Percentiles rank a stretch among this genome's conserved stretches.
These are phyloP conservation scores for Filobasidium floriforme DNA, from an alignment of 768 basidiomycete genomes.

Conservation along the genomic window DNA sequence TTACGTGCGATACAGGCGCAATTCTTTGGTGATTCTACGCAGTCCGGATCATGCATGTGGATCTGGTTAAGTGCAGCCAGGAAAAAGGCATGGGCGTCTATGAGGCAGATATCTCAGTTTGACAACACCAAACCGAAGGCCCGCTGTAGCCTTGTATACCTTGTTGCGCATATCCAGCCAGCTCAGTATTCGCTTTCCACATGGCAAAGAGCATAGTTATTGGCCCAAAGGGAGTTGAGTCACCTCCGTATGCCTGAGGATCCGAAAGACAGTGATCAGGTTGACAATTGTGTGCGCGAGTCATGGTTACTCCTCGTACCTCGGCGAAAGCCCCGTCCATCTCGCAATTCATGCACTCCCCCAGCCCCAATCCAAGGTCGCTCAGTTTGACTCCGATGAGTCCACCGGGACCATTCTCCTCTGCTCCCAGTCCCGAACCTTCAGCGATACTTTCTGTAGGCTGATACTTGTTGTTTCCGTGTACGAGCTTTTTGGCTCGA, in stretches of 20 bases:
- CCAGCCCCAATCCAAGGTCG: conserved; percentile 24
- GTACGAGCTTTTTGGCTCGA: conserved; percentile 41
- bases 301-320: conserved; percentile 25
- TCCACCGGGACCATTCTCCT: neutral
- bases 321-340: conserved; percentile 62
- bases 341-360: conserved; percentile 75
- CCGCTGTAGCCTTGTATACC: conserved; percentile 56
- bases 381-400: neutral
- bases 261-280: neutral
- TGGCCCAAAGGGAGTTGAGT: conserved; percentile 64
- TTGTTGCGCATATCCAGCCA: conserved; percentile 88
- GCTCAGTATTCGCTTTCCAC: conserved; percentile 68
- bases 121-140: neutral
- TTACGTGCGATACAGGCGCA: conserved; percentile 62
- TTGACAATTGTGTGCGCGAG: neutral
- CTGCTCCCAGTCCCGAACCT: conserved; percentile 13
- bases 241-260: conserved; percentile 49
- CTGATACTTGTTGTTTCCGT: conserved; percentile 39
- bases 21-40: conserved; percentile 65
- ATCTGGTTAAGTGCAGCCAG: conserved; percentile 67
- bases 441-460: neutral
- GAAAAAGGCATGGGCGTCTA: conserved; percentile 46
- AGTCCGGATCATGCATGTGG: conserved; percentile 69
- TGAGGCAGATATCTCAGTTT: neutral
- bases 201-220: conserved; percentile 72